Conservation (phyloP, 2,329 filamentous ascomycete genomes). For the Sclerotinia nivalis region DNA sequence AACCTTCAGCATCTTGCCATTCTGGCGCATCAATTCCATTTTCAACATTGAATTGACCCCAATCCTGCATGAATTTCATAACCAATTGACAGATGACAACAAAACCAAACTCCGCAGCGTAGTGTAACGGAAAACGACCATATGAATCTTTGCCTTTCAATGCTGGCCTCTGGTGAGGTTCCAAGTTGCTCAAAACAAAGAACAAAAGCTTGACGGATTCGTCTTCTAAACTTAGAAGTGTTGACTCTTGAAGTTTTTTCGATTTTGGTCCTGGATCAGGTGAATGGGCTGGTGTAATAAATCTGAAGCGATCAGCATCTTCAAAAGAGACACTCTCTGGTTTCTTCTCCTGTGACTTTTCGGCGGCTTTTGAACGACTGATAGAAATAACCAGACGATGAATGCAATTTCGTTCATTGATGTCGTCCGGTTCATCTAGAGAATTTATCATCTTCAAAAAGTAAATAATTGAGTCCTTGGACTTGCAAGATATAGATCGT, state of each 20-base stretch:
- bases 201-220: slow-evolving; percentile 69
- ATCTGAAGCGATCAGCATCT: slow-evolving; percentile 53
- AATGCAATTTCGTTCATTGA: slow-evolving; percentile 91
- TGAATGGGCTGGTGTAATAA: slow-evolving; percentile 76
- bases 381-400: slow-evolving; percentile 92
- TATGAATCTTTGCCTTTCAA: slow-evolving; percentile 73
- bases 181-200: slow-evolving; percentile 67
- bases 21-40: slow-evolving; percentile 81
- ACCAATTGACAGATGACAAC: slow-evolving; percentile 86
- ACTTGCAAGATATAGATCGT: slow-evolving; percentile 69
- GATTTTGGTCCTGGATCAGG: slow-evolving; percentile 62
- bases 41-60: slow-evolving; percentile 81
- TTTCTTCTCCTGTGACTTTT: slow-evolving; percentile 38
- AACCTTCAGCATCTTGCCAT: slow-evolving; percentile 93
- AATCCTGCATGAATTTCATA: slow-evolving; percentile 84
- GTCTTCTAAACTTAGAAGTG: slow-evolving; percentile 67
- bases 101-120: slow-evolving; percentile 92
- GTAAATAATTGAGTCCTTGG: slow-evolving; percentile 68
- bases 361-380: slow-evolving; percentile 66
- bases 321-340: slow-evolving; percentile 45
- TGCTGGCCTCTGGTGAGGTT: slow-evolving; percentile 64
- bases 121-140: slow-evolving; percentile 84
- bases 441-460: slow-evolving; percentile 69
- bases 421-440: slow-evolving; percentile 84
- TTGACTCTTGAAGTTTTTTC: slow-evolving; percentile 66